Evolutionary conservation across 805 yeast genomes (phyloP).

Genomic region (Isabelozyma rhagii): DNA sequence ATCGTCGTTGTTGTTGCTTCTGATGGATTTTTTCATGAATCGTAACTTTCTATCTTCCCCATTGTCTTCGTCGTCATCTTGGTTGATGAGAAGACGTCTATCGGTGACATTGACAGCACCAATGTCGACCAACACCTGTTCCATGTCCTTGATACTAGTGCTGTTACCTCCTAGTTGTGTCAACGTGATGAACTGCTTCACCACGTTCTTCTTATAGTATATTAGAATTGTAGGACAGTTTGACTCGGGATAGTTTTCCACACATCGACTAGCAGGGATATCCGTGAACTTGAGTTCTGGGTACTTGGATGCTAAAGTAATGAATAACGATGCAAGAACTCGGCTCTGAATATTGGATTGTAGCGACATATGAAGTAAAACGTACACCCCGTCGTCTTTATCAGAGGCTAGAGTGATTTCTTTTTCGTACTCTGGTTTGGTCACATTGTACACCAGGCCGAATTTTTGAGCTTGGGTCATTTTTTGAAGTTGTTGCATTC

Average conservation of each 20-base stretch:
- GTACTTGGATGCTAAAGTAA: slow-evolving; percentile 59
- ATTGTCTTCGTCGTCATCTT: slow-evolving; percentile 49
- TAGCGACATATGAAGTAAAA: slow-evolving; percentile 73
- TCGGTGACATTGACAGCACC: slow-evolving; percentile 68
- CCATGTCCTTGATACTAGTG: slow-evolving; percentile 67
- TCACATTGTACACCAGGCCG: slow-evolving; percentile 74
- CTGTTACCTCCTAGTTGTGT: slow-evolving; percentile 82
- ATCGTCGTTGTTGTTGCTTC: slow-evolving; percentile 31
- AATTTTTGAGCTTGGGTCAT: slow-evolving; percentile 56
- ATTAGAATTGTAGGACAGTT: slow-evolving; percentile 90
- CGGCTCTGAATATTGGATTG: slow-evolving; percentile 72
- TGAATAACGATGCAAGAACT: slow-evolving; percentile 57
- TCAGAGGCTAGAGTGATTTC: slow-evolving; percentile 84
- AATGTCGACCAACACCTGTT: slow-evolving; percentile 61
- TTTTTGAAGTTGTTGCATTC: slow-evolving; percentile 70
- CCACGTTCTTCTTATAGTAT: slow-evolving; percentile 73
- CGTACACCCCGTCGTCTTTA: slow-evolving; percentile 41
- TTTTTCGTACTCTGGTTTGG: slow-evolving; percentile 81
- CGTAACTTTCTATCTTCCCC: slow-evolving; percentile 52
- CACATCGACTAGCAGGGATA: slow-evolving; percentile 86
- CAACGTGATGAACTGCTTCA: slow-evolving; percentile 78
- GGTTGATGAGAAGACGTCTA: slow-evolving; percentile 59
- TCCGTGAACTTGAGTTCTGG: slow-evolving; percentile 88
- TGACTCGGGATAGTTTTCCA: slow-evolving; percentile 85
- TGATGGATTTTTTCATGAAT: slow-evolving; percentile 56